Evolutionary conservation across 2,329 filamentous ascomycete species (phyloP).

Genomic region (Colletotrichum godetiae): DNA sequence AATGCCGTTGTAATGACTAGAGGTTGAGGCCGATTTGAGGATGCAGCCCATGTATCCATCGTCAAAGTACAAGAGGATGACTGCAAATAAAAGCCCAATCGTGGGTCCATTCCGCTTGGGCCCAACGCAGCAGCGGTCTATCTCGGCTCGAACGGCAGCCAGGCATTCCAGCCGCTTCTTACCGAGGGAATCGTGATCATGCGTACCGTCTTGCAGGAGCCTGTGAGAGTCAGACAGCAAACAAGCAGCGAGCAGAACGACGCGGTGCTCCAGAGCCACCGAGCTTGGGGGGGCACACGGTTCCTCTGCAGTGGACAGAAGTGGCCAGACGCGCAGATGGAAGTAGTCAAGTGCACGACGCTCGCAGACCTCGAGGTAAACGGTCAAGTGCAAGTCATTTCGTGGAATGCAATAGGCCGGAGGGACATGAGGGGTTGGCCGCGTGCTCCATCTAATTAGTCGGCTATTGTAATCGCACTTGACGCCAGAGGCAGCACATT

Average conservation of each 20-base stretch:
- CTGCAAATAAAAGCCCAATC: constrained; percentile 47
- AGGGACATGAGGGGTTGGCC: neutral
- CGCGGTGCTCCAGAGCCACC: constrained; percentile 46
- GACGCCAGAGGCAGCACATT: constrained; percentile 41
- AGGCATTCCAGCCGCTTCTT: constrained; percentile 19
- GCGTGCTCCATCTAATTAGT: neutral
- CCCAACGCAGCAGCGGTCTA: neutral
- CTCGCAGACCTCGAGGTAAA: constrained; percentile 33
- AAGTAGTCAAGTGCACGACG: constrained; percentile 47
- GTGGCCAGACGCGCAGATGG: constrained; percentile 47
- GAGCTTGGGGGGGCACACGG: constrained; percentile 45
- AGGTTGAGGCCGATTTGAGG: constrained; percentile 28
- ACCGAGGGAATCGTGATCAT: constrained; percentile 40
- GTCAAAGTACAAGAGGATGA: constrained; percentile 55
- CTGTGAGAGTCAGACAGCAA: constrained; percentile 47
- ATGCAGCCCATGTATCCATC: constrained; percentile 51
- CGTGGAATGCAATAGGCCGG: neutral
- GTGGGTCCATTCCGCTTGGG: constrained; percentile 34
- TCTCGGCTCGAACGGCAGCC: neutral
- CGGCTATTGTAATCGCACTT: neutral
- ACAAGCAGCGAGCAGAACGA: constrained; percentile 46
- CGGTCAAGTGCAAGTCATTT: neutral
- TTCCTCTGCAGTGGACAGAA: constrained; percentile 42
- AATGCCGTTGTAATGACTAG: constrained; percentile 48
- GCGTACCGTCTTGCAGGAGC: constrained; percentile 43